A percentile compares a stretch with the other conserved stretches of the same genome.
Conservation (phyloP, 805 yeast genomes). For the Metschnikowia sp. region DNA sequence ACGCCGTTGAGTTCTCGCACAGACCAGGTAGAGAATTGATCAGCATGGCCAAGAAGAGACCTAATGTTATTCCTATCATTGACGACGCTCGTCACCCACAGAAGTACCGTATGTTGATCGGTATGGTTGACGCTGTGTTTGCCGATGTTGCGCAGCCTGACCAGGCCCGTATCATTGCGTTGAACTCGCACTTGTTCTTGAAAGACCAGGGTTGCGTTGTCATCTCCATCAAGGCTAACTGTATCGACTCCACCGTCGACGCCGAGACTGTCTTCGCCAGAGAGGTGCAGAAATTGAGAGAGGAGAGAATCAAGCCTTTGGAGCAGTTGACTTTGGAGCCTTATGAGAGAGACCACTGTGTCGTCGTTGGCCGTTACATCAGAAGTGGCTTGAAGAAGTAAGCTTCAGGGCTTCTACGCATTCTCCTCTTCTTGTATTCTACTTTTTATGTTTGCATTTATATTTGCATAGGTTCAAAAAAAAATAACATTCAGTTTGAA, state of each 20-base stretch:
- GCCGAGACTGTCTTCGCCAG: conserved; percentile 99
- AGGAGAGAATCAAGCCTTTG: conserved; percentile 96
- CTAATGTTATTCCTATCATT: conserved; percentile 96
- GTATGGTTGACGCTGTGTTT: conserved; percentile 98
- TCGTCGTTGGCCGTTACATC: conserved; percentile 94
- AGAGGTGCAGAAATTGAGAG: conserved; percentile 98
- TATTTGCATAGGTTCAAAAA: conserved; percentile 14
- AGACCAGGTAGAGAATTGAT: conserved; percentile 99
- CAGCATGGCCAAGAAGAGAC: conserved; percentile 99
- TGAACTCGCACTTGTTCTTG: conserved; percentile 96
- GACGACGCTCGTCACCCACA: conserved; percentile 99
- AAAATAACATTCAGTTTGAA: background rate
- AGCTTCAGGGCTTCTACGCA: conserved; percentile 4
- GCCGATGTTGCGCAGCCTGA: conserved; percentile 99
- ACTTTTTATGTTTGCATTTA: conserved; percentile 4
- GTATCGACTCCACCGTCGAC: conserved; percentile 99
- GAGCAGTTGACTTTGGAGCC: conserved; percentile 99
- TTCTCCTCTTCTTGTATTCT: conserved; percentile 14
- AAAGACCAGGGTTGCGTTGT: conserved; percentile 99
- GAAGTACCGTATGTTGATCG: conserved; percentile 97
- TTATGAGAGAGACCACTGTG: conserved; percentile 99
- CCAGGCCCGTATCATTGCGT: conserved; percentile 99
- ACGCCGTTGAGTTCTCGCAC: conserved; percentile 99
- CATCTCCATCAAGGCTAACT: conserved; percentile 98
- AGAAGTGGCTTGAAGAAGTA: conserved; percentile 73